Base-by-base conservation (phyloP, 352 stramenopile species). In the Phytophthora vignae region DNA sequence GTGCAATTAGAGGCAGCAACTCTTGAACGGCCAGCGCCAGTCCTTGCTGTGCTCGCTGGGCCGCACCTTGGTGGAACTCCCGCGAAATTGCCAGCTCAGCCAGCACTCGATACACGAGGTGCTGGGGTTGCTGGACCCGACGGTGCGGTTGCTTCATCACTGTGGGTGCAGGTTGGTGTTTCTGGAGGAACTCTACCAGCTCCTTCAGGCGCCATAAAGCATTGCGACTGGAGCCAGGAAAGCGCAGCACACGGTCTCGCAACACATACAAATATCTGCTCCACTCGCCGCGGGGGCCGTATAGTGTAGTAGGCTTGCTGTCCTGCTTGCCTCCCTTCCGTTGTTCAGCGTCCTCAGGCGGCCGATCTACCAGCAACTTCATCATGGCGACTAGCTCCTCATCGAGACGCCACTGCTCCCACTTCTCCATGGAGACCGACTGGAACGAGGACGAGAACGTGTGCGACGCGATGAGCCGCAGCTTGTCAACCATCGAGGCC, bases 371-470 rank as follows among this genome's bases (percentile, higher is more conserved):
- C 1, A 87, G 55, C 14, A 76, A 49, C 17, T 62, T 62, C 25
- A 84, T 71, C 50, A 88, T 78, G 6, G 56, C 52, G 49, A 74
- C 55, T 22, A 90, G 67, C 5, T 67, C 73, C 27, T 74, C 66
- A 69, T 87, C 73, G 6, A 90, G 56, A 14, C 56, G 49, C 81
- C 81, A 91, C 31, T 78, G 69, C 17, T 79, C 55, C 83, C 83
- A 91, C 15, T 78, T 88, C 46, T 81, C 79, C 21, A 77, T 67
- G 17, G 83, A 81, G 1, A 91, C 68, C 22, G 55, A 50, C 17
- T 76, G 67, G 61, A 91, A 89, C 40, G 74, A 79, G 25, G 79
- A 85, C 22, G 79, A 85, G 50, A 77, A 87, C n/a, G 83, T 91
- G 21, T 68, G 69, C 2, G 61, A 70, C 19, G 71, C 67, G 4